Evolutionary conservation across 345 rosid species (phyloP), one percentile per base, ranked within the genome.

Genomic region (Raphanus sativus): DNA sequence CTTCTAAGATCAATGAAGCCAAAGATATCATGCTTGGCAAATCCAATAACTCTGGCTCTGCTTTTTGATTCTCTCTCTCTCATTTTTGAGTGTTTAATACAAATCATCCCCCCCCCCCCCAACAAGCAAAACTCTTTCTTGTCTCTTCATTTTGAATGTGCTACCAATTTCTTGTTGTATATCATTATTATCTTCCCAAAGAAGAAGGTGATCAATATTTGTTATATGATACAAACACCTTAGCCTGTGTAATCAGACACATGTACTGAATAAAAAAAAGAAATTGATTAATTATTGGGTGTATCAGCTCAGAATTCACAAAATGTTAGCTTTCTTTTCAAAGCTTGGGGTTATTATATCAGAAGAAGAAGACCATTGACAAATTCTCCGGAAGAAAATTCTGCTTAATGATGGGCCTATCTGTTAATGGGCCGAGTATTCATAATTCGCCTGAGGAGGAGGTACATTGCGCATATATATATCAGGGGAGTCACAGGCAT

Each of bases 1-100:
- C 96, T 26, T 89, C 98, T 2, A 93, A 91, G 82, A 87, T 91
- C 61, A 93, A 93, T 12, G 98, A 93, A 84, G 97, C 97, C 15
- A 89, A 89, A 82, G 95, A 91, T 17, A 79, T 87, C 60, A 85
- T 93, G 96, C 92, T 88, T 5, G 90, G 98, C 7, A 91, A 87
- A 81, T 83, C 86, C 6, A 85, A 77, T 65, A 84, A 80, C 81
- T 71, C 90, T 0, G 89, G 86, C 58, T 93, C 95, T 74, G 93
- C 97, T 1, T 93, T 93, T 77, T 93, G 73, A 81, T 69, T 21
- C 21, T 21, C 21, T 50, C 10, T 62, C 11, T 12, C 6, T 4
- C 25, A 13, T 42, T 21, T 21, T 21, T 42, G 50, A 40, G 48
- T 24, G 12, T 65, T 33, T 65, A 6, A 66, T 16, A 58, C 61